Evolutionary conservation across 352 stramenopile genomes (phyloP).

Genomic region (Phytophthora podocarpi): DNA sequence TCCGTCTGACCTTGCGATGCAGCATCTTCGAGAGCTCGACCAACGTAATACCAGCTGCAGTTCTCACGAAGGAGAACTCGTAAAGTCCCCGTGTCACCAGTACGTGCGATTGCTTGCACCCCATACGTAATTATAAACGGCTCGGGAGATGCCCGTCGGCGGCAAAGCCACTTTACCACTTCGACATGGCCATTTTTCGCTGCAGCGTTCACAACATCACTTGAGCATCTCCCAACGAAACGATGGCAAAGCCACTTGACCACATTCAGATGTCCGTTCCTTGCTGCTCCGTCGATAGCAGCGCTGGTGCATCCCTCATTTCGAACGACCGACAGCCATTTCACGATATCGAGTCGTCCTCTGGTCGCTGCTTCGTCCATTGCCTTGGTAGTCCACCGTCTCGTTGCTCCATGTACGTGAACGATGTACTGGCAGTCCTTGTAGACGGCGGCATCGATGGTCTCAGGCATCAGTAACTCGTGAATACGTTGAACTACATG

Average conservation of each 20-base stretch:
- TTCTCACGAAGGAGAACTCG: conserved; percentile 18
- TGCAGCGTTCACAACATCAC: conserved; percentile 23
- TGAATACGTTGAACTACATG: conserved; percentile 13
- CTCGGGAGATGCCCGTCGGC: not conserved
- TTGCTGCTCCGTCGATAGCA: conserved; percentile 21
- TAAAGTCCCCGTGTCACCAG: conserved; percentile 15
- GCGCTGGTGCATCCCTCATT: conserved; percentile 30
- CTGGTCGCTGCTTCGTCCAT: conserved; percentile 26
- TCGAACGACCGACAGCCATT: conserved; percentile 25
- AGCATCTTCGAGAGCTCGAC: conserved; percentile 20
- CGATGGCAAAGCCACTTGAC: conserved; percentile 31
- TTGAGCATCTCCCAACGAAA: conserved; percentile 23
- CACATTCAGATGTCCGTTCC: conserved; percentile 28
- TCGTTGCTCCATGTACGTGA: conserved; percentile 9
- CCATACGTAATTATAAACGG: conserved; percentile 21
- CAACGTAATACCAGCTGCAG: conserved; percentile 22
- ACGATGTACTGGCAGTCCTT: conserved; percentile 31
- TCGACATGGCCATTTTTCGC: conserved; percentile 28
- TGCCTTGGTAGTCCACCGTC: conserved; percentile 22
- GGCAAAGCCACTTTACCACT: conserved; percentile 27
- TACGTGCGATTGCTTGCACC: conserved; percentile 17
- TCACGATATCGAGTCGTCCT: conserved; percentile 29
- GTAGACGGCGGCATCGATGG: conserved; percentile 27
- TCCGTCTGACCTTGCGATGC: conserved; percentile 10
- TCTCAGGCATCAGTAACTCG: conserved; percentile 19